A percentile compares a stretch with the other conserved stretches of the same genome.
These are phyloP conservation scores for Annulohypoxylon nitens DNA, from an alignment of 495 filamentous ascomycete species.

Conservation along the genomic window DNA sequence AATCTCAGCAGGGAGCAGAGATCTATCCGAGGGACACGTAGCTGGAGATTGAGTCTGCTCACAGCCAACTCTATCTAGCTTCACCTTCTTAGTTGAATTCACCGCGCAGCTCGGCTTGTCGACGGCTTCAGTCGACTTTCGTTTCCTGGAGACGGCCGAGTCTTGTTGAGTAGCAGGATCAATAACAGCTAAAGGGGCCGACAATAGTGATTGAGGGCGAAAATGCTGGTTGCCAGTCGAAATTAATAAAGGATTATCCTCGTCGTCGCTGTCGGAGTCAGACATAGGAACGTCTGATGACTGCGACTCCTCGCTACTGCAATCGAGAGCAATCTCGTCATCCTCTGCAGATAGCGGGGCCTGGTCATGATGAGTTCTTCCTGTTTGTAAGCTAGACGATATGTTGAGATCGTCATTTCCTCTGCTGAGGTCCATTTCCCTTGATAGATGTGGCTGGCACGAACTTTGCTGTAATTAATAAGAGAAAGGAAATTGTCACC, in stretches of 20 bases:
- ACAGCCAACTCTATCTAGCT: slow-evolving; percentile 47
- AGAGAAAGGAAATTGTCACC: slow-evolving; percentile 12
- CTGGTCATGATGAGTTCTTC: not conserved
- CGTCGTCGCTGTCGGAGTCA: slow-evolving; percentile 24
- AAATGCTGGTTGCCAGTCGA: slow-evolving; percentile 25
- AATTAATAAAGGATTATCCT: slow-evolving; percentile 22
- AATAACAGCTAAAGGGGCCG: slow-evolving; percentile 6
- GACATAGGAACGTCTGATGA: slow-evolving; percentile 41
- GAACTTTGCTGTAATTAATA: slow-evolving; percentile 6
- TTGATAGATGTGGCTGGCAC: not conserved
- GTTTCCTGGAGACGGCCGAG: slow-evolving; percentile 52
- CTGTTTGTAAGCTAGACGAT: slow-evolving; percentile 12
- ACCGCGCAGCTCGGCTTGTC: slow-evolving; percentile 26
- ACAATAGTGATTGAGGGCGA: slow-evolving; percentile 18
- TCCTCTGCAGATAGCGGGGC: slow-evolving; percentile 23
- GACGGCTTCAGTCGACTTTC: slow-evolving; percentile 49
- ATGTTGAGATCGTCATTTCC: slow-evolving; percentile 1
- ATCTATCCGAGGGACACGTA: slow-evolving; percentile 49
- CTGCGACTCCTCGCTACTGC: slow-evolving; percentile 34
- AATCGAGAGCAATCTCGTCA: slow-evolving; percentile 41
- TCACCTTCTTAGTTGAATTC: slow-evolving; percentile 54
- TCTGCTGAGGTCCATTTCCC: slow-evolving; percentile 17
- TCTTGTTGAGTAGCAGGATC: slow-evolving; percentile 14
- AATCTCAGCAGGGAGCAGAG: slow-evolving; percentile 63
- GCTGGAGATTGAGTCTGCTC: not conserved